Evolutionary conservation across 768 basidiomycete species (phyloP).

Genomic region (Kwoniella pini): DNA sequence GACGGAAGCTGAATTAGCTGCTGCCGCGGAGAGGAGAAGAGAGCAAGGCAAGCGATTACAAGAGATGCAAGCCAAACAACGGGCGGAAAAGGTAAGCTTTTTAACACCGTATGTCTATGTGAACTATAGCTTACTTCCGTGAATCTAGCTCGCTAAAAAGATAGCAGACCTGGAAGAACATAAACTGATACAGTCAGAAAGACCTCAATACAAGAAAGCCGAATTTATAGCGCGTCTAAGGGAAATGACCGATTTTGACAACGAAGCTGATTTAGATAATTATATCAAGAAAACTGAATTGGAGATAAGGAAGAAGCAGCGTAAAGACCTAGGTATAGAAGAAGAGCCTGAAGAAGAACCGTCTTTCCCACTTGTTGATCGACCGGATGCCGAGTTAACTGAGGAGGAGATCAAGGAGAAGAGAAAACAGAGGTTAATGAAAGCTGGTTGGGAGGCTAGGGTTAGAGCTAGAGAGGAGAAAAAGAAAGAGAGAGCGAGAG

Average conservation of each 20-base stretch:
- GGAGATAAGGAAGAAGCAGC: slow-evolving; percentile 72
- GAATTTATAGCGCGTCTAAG: slow-evolving; percentile 64
- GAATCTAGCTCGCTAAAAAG: slow-evolving; percentile 33
- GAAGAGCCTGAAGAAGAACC: slow-evolving; percentile 70
- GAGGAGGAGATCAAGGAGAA: slow-evolving; percentile 94
- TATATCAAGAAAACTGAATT: slow-evolving; percentile 80
- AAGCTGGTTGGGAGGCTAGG: slow-evolving; percentile 90
- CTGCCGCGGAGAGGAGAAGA: slow-evolving; percentile 72
- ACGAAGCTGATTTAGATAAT: slow-evolving; percentile 58
- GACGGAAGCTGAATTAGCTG: slow-evolving; percentile 82
- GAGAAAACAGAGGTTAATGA: slow-evolving; percentile 85
- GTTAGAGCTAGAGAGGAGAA: slow-evolving; percentile 81
- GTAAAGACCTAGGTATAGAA: slow-evolving; percentile 74
- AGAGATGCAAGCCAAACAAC: slow-evolving; percentile 81
- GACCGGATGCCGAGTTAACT: slow-evolving; percentile 86
- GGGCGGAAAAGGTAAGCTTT: slow-evolving; percentile 73
- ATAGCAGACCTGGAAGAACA: slow-evolving; percentile 63
- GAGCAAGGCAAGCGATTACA: slow-evolving; percentile 88
- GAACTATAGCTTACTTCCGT: background rate
- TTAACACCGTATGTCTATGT: background rate
- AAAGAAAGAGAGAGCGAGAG: slow-evolving; percentile 69
- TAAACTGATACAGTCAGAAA: slow-evolving; percentile 29
- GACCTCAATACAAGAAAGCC: slow-evolving; percentile 59
- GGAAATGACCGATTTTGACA: slow-evolving; percentile 61
- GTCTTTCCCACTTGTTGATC: slow-evolving; percentile 85